Base-by-base conservation (phyloP, 75 land plant species). In the Chamaecyparis obtusa region DNA sequence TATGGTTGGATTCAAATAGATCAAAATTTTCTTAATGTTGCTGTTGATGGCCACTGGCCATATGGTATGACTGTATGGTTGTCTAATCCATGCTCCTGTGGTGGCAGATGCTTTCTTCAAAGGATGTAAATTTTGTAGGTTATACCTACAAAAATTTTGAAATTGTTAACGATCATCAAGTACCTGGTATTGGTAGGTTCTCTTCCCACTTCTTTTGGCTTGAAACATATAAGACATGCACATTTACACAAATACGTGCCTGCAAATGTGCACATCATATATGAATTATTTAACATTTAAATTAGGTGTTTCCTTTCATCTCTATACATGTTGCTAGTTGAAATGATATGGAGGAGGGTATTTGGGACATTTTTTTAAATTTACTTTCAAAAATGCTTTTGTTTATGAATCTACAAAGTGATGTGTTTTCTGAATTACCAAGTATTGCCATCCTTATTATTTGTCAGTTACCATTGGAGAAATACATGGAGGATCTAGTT, bases 91-190 rank as follows among this genome's bases (percentile, higher is more conserved):
- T n/a, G 49, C 32, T 81, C 30, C 13, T n/a, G 44, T 81, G 32
- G 4, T 87, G 39, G 85, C 93, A 98, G 98, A 96, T 98, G 99
- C 93, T 98, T 55, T 88, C 99, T 5, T 96, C 99, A 33, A 97
- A 97, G 93, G 99, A 98, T 87, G 90, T 95, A 55, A 98, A 96
- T 88, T 98, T 98, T 89, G 95, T 98, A 57, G 99, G 99, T 32
- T 98, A 98, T 85, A 98, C 99, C 7, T 98, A 94, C 90, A 98
- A 95, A 91, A 96, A 96, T 85, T 94, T 92, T 92, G 99, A 98
- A 87, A 98, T 98, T 60, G 94, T 94, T 13, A 93, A 94, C 86
- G 94, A 97, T 82, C 89, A 87, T 75, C 87, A 92, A 78, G 87
- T 95, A 32, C 92, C 96, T 44, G 97, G 95, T 32, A 92, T 98